Evolutionary conservation across 2,329 filamentous ascomycete genomes (phyloP), one percentile per base, ranked within the genome.

Genomic region (Aspergillus sergii): DNA sequence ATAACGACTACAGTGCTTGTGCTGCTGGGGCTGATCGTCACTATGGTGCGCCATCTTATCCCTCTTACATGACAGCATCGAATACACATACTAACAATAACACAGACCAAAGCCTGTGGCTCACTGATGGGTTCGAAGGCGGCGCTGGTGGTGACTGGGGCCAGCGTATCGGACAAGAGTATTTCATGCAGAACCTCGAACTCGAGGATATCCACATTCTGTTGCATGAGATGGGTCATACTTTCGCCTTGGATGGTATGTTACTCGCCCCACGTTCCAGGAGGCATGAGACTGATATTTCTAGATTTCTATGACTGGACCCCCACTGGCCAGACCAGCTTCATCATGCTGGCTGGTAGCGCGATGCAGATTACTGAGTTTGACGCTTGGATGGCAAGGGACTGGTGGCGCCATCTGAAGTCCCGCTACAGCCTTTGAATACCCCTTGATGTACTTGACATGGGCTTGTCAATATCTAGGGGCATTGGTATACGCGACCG

Each of bases 231-330:
- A 58, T 67, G 16, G 66, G 66, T 7, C 66, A 67, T 30, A 66
- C 66, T 4, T 67, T 67, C 41, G 66, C 59, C 11, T 32, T 67
- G 23, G 66, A 67, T 46, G 66, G 66, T 67, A 57, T 7, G 54
- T 36, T n/a, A n/a, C n/a, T n/a, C n/a, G n/a, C n/a, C n/a, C n/a
- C n/a, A n/a, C n/a, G n/a, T n/a, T n/a, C n/a, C n/a, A n/a, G n/a
- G n/a, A n/a, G n/a, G n/a, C n/a, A n/a, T n/a, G n/a, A n/a, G n/a
- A n/a, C n/a, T 64, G 10, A 55, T 6, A 14, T 0, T 14, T 14
- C 11, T 4, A 67, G 65, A 67, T 21, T 66, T 67, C 59, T 67
- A 67, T 39, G 65, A 67, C 51, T 67, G 65, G 64, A 64, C 63
- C 21, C 65, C 65, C 0, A 64, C 65, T 4, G 65, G 65, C 30